Conservation (phyloP, 805 yeast genomes). For the Starmerella lactis-condensi region DNA sequence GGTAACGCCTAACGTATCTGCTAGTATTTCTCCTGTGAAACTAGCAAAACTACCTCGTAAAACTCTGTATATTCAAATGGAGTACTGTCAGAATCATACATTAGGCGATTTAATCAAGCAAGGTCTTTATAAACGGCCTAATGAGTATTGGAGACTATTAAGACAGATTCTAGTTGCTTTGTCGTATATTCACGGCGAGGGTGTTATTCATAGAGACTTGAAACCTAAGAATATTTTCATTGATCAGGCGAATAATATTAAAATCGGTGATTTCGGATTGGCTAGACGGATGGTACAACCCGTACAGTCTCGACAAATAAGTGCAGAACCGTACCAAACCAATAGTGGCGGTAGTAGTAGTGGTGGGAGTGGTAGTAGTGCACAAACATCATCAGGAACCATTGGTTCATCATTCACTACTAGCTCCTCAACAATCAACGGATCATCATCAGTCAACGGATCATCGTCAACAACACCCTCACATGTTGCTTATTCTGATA, state of each 20-base stretch:
- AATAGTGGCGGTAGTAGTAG: too few species aligned
- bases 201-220: conserved; percentile 85
- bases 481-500: not conserved
- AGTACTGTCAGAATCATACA: conserved; percentile 91
- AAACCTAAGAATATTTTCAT: conserved; percentile 93
- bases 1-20: too few species aligned
- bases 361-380: too few species aligned
- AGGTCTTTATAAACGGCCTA: conserved; percentile 49
- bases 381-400: not conserved
- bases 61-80: conserved; percentile 91
- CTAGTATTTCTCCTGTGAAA: not conserved
- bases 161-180: conserved; percentile 80
- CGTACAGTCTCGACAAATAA: conserved; percentile 4
- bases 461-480: not conserved
- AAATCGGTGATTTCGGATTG: conserved; percentile 92
- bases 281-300: conserved; percentile 44
- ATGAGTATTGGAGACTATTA: conserved; percentile 77
- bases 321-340: conserved; percentile 2
- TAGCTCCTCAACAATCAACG: not conserved
- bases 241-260: conserved; percentile 71
- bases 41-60: conserved; percentile 22
- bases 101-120: conserved; percentile 63
- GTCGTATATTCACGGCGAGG: conserved; percentile 77
- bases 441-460: not conserved
- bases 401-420: not conserved